These are phyloP conservation scores for Umbilicaria muhlenbergii DNA, from an alignment of 495 filamentous ascomycete genomes.

Conservation along the genomic window DNA sequence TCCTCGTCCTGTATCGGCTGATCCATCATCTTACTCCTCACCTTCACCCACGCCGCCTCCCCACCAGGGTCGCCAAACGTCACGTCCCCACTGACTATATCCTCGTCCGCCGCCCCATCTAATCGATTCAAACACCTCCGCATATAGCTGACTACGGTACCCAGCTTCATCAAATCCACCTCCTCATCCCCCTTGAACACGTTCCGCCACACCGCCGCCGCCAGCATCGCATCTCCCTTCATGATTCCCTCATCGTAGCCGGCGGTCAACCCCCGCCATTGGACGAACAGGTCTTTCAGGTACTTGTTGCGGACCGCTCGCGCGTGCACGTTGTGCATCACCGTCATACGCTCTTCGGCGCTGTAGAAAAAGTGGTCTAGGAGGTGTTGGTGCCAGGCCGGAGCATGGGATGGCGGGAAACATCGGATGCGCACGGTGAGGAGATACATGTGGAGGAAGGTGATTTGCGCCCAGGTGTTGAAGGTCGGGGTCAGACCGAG, in stretches of 20 bases:
- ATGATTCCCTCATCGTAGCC: constrained; percentile 79
- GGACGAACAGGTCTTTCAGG: constrained; percentile 79
- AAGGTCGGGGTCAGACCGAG: constrained; percentile 67
- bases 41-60: constrained; percentile 9
- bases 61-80: constrained; percentile 18
- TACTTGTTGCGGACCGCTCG: constrained; percentile 60
- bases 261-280: constrained; percentile 73
- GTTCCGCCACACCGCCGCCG: constrained; percentile 86
- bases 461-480: constrained; percentile 87
- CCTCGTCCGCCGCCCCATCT: constrained; percentile 45
- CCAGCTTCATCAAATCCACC: constrained; percentile 49
- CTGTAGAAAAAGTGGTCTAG: constrained; percentile 90
- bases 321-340: constrained; percentile 49
- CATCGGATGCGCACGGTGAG: constrained; percentile 72
- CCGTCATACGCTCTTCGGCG: constrained; percentile 74
- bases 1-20: no score
- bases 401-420: constrained; percentile 43
- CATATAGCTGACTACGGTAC: constrained; percentile 66
- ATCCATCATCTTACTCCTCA: constrained; percentile 12
- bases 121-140: constrained; percentile 47
- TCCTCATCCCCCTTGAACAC: constrained; percentile 48
- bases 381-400: constrained; percentile 56
- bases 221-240: constrained; percentile 72
- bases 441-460: constrained; percentile 91
- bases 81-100: constrained; percentile 20